Base-by-base conservation (phyloP, 2,329 filamentous ascomycete species). In the Aspergillus ochraceus region DNA sequence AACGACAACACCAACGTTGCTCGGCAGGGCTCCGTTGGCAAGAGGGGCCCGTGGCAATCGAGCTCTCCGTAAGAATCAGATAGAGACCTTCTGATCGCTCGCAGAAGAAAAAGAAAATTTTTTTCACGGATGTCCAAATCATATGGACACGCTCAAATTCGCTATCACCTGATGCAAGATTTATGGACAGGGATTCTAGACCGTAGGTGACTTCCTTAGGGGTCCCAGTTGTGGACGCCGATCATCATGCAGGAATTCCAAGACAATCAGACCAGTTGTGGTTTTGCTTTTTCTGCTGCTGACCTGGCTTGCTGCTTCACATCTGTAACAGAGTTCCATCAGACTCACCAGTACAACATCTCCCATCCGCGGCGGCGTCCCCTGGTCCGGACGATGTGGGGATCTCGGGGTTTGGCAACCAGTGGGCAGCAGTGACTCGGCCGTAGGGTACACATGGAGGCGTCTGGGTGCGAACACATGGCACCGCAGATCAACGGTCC, bases 391-490 rank as follows among this genome's bases (percentile, higher is more conserved):
- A 19, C 19, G 8, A 47, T 47, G 45, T 47, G 45, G 22, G 45
- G 22, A 24, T 11, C 12, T 47, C 22, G 36, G 36, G 19, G 19
- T 39, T 24, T 39, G 36, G 50, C 50, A 29, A 52, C 36, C 36
- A 42, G 14, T 39, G 36, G 50, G 29, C 29, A 52, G 12, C 36
- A 42, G 14, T 39, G 36, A 32, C 29, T 52, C 50, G 29, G 50
- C 50, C 29, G 50, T 30, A 52, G 50, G 52, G 52, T 24, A 45
- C 32, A 26, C 36, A 42, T 32, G 29, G 50, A 52, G 29, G n/a
- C 20, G 50, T 52, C 29, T 47, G 39, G 46, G 54, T 11, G 11
- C 30, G 54, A 51, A 57, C 49, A 57, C 55, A 57, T 57, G 55
- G 55, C 55, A 57, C 55, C 20, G 42, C 17, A 51, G 30, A 57